Conservation (phyloP, 495 filamentous ascomycete species). For the Penicillium longicatenatum region DNA sequence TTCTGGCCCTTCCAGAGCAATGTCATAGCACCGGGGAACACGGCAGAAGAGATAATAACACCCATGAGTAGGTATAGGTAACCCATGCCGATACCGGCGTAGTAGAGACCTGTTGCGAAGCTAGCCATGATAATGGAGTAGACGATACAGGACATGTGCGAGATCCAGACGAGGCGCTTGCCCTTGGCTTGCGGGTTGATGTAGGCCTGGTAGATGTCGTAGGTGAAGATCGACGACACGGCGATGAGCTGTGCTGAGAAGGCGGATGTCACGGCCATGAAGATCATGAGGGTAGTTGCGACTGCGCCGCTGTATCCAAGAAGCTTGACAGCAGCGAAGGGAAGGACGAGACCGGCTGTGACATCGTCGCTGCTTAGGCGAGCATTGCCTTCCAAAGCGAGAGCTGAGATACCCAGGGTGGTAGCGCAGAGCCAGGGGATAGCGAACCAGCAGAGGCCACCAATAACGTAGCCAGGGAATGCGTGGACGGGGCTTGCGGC, state of each 20-base stretch:
- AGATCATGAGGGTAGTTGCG: constrained; percentile 81
- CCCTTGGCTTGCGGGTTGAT: constrained; percentile 63
- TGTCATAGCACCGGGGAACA: constrained; percentile 79
- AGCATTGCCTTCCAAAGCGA: constrained; percentile 74
- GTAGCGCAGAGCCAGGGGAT: constrained; percentile 93
- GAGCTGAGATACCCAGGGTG: constrained; percentile 89
- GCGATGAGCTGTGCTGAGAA: constrained; percentile 90
- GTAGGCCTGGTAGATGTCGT: constrained; percentile 79
- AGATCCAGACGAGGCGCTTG: constrained; percentile 81
- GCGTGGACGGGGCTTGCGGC: constrained; percentile 87
- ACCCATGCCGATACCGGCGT: constrained; percentile 67
- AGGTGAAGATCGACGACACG: constrained; percentile 90
- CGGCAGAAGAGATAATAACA: constrained; percentile 83
- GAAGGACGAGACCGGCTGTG: constrained; percentile 82
- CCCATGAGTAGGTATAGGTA: constrained; percentile 90
- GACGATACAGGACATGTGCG: constrained; percentile 70
- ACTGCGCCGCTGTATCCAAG: constrained; percentile 87
- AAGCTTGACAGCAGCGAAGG: constrained; percentile 85
- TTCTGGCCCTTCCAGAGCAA: constrained; percentile 85
- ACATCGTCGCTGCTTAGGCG: constrained; percentile 77
- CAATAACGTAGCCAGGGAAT: constrained; percentile 89
- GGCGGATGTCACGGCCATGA: constrained; percentile 95
- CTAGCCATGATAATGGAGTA: constrained; percentile 84
- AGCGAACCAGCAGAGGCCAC: constrained; percentile 91
- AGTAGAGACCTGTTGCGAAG: constrained; percentile 81